A percentile compares a stretch with the other conserved stretches of the same genome.
Evolutionary conservation across 345 rosid species (phyloP).

Genomic region (Citrus reticulata): DNA sequence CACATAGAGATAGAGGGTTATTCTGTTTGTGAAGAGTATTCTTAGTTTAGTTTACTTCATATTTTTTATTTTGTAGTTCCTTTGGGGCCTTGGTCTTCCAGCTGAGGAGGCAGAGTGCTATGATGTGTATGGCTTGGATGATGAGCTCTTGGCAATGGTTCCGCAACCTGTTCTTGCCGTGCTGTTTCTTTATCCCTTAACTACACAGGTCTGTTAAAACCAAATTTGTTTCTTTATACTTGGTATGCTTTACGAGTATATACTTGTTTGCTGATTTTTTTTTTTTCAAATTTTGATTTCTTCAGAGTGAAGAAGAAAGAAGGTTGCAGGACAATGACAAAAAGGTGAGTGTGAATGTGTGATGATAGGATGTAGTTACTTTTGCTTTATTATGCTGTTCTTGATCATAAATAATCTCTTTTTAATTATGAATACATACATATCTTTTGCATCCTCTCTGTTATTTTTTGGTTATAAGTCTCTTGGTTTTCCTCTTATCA

Average conservation of each 20-base stretch:
- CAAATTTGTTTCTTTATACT: background rate
- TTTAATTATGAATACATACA: background rate
- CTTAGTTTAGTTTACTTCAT: background rate
- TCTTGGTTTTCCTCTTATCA: background rate
- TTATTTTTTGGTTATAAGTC: background rate
- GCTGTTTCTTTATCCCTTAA: slow-evolving; percentile 80
- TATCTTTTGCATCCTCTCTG: background rate
- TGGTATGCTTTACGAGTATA: background rate
- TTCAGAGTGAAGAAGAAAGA: slow-evolving; percentile 83
- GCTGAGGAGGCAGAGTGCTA: slow-evolving; percentile 66
- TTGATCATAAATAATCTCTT: background rate
- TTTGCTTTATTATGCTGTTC: background rate
- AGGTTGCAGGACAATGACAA: slow-evolving; percentile 47
- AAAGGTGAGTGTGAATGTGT: slow-evolving; percentile 34
- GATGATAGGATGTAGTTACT: background rate
- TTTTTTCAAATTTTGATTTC: background rate
- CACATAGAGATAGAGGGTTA: background rate
- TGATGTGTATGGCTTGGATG: slow-evolving; percentile 92
- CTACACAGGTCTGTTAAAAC: slow-evolving; percentile 51
- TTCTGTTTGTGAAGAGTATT: background rate
- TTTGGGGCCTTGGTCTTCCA: slow-evolving; percentile 79
- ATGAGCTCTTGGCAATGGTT: slow-evolving; percentile 81
- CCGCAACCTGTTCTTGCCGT: slow-evolving; percentile 93
- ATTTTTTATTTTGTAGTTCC: slow-evolving; percentile 46
- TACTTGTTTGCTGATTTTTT: slow-evolving; percentile 9